Conservation (phyloP, 306 rosid genomes). For the Astragalus membranaceus region DNA sequence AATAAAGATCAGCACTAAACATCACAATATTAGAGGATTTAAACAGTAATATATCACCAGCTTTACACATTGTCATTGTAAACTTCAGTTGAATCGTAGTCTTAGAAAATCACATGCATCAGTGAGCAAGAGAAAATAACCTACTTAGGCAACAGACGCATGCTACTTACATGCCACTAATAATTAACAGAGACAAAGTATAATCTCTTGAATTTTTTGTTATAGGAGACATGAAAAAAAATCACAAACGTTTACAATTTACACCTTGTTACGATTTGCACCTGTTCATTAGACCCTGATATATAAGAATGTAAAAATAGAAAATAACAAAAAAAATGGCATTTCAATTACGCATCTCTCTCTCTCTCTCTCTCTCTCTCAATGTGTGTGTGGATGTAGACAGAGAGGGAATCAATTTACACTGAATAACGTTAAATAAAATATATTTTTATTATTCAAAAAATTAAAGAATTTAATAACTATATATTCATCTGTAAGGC, state of each 20-base stretch:
- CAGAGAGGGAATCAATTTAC: not conserved
- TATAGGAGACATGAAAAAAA: not conserved
- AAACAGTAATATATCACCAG: constrained; percentile 5
- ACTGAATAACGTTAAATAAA: not conserved
- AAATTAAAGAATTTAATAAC: not conserved
- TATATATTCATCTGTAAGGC: no score
- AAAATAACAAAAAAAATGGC: not conserved
- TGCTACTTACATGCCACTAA: not conserved
- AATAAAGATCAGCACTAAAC: not conserved
- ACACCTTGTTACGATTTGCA: not conserved
- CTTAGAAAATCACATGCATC: not conserved
- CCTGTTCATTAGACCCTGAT: not conserved
- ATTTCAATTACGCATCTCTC: not conserved
- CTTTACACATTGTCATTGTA: not conserved
- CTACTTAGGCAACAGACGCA: not conserved
- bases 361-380: no score
- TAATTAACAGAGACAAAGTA: not conserved
- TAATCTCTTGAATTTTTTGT: not conserved
- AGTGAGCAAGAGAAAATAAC: not conserved
- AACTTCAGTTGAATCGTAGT: not conserved
- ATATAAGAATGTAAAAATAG: not conserved
- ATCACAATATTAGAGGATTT: constrained; percentile 8
- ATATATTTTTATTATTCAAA: not conserved
- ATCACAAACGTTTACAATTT: not conserved
- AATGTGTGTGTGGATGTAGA: no score